Conservation (phyloP, 2,329 filamentous ascomycete species). For the Epichloe elymi region DNA sequence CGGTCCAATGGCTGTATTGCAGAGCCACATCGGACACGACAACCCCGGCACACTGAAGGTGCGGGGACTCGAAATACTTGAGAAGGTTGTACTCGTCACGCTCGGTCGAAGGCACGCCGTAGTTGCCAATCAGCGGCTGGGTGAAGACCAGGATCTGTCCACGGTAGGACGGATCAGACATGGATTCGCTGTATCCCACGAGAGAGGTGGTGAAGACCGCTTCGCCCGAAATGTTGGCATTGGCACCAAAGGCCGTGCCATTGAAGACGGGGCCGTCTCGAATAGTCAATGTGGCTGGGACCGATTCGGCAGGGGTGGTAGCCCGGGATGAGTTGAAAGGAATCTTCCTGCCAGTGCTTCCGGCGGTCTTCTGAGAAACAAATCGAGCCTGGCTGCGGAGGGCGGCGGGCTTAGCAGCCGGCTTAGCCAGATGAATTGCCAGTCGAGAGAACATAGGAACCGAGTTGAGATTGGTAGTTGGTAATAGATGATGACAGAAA, state of each 20-base stretch:
- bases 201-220: conserved; percentile 97
- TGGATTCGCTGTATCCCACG: conserved; percentile 92
- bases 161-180: conserved; percentile 78
- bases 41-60: conserved; percentile 91
- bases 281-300: conserved; percentile 79
- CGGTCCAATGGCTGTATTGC: conserved; percentile 97
- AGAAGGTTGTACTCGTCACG: conserved; percentile 82
- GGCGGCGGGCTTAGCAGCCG: conserved; percentile 32
- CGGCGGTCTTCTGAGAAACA: conserved; percentile 30
- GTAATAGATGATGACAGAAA: neutral
- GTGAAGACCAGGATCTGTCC: conserved; percentile 98
- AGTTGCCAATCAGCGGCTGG: conserved; percentile 95
- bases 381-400: conserved; percentile 26
- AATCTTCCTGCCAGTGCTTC: conserved; percentile 57
- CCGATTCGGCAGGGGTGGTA: conserved; percentile 47
- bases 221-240: conserved; percentile 92
- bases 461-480: neutral
- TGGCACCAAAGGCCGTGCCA: conserved; percentile 92
- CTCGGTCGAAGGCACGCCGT: conserved; percentile 78
- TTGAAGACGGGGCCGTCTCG: conserved; percentile 92
- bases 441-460: conserved; percentile 48
- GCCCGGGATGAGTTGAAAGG: conserved; percentile 43
- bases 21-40: conserved; percentile 90
- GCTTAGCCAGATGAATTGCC: conserved; percentile 37
- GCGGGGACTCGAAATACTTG: conserved; percentile 96